Evolutionary conservation across 139 green algal species (phyloP), one percentile per base, ranked within the genome.

Genomic region (Nannochloris sp.): DNA sequence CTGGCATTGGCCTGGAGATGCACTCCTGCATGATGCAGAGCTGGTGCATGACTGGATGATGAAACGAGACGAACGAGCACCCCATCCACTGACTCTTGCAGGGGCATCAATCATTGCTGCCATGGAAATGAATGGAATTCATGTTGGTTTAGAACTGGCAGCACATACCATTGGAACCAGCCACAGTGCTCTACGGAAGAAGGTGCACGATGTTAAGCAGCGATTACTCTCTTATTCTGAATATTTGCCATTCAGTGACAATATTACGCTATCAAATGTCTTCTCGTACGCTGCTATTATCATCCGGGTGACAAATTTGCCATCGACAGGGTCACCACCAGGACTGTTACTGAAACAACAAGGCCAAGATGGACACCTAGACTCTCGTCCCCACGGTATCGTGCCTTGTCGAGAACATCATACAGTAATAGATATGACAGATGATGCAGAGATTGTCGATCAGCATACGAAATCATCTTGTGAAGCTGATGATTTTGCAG

Each of bases 71-170:
- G 24, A 23, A 23, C 12, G 31, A 7, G 14, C 34, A 25, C 10
- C 12, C 34, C 27, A 44, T 11, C 44, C n/a, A 4, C 14, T 31
- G 10, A 55, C 15, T 12, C 12, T 23, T 57, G 60, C 57, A 57
- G 44, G 46, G 4, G 60, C 60, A 37, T n/a, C 60, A 24, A 16
- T 66, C 18, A 16, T 66, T 8, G 14, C 57, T 18, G 60, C 60
- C 14, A 19, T 54, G 16, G 60, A 66, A 66, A 66, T 53, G 60
- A 66, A 66, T 43, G 18, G 21, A 16, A 25, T 66, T 14, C 11
- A 19, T 12, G 36, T 66, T 5, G 60, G 60, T 44, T n/a, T 11
- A 21, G 29, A 54, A 19, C 34, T 55, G 8, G 40, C 56, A 14
- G 60, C 60, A 10, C 31, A 53, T 40, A 12, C 40, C 15, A 27